Percentiles rank a stretch among this genome's conserved stretches.
phyloP scores from a whole-genome alignment of 225 moss, liverwort and hornwort genomes.

The Climacium dendroides region DNA sequence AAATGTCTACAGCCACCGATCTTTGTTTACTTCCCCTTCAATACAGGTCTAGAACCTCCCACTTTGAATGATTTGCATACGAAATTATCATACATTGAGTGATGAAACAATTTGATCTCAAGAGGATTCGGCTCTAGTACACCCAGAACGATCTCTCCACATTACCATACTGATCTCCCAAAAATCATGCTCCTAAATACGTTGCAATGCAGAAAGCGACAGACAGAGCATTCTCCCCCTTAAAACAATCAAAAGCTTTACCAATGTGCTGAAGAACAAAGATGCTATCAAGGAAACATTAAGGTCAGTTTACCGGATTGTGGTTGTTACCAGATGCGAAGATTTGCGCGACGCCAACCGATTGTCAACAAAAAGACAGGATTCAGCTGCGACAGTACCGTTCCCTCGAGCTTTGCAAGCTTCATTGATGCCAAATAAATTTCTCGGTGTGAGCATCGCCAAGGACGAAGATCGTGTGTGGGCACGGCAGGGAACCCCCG shows the following conservation, averaged over 20 bases:
- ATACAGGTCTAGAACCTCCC: neutral
- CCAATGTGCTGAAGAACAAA: neutral
- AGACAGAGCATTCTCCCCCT: neutral
- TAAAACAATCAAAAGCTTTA: neutral
- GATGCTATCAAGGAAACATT: neutral
- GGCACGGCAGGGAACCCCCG: neutral
- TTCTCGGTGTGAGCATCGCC: neutral
- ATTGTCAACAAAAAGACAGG: neutral
- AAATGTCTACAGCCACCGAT: neutral
- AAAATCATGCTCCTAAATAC: neutral
- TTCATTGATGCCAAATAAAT: neutral
- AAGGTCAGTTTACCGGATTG: neutral
- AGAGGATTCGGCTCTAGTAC: neutral
- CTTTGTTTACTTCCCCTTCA: neutral
- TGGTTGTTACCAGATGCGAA: neutral
- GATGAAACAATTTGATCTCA: neutral
- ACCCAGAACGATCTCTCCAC: neutral
- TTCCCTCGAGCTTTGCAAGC: neutral
- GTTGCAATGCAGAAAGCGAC: neutral
- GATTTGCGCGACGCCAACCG: neutral
- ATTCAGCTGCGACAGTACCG: neutral
- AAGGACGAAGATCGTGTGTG: neutral
- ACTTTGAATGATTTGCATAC: neutral
- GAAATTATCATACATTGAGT: neutral
- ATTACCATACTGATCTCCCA: neutral